These are phyloP conservation scores for Penicillium psychrosexuale DNA, from an alignment of 2,329 filamentous ascomycete genomes.

Conservation along the genomic window DNA sequence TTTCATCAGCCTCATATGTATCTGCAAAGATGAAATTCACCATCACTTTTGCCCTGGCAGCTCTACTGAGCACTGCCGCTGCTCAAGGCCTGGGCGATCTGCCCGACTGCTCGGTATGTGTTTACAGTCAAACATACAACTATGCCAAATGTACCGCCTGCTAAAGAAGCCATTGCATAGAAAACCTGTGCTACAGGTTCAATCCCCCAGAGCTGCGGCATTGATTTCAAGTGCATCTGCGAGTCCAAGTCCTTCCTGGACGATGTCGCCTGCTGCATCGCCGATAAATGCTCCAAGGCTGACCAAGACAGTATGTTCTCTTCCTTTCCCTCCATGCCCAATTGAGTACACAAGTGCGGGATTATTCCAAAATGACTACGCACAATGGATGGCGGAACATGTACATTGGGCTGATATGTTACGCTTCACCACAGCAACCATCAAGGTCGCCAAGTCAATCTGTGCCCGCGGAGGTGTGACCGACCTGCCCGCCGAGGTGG, in stretches of 20 bases:
- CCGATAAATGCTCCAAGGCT: slow-evolving; percentile 38
- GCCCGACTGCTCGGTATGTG: slow-evolving; percentile 57
- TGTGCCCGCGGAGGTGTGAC: slow-evolving; percentile 39
- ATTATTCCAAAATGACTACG: background rate
- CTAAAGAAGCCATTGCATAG: slow-evolving; percentile 20
- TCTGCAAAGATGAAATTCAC: slow-evolving; percentile 49
- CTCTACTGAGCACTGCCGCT: slow-evolving; percentile 48
- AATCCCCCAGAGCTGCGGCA: slow-evolving; percentile 38
- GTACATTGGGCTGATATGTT: background rate
- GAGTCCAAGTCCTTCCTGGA: slow-evolving; percentile 45
- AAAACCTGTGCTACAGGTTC: slow-evolving; percentile 43
- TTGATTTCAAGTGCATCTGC: slow-evolving; percentile 53
- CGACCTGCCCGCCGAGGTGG: slow-evolving; percentile 33
- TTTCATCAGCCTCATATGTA: background rate
- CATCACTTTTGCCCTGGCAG: slow-evolving; percentile 52
- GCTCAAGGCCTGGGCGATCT: slow-evolving; percentile 48
- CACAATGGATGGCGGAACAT: background rate
- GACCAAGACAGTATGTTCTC: slow-evolving; percentile 42
- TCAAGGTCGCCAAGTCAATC: slow-evolving; percentile 38
- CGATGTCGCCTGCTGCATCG: slow-evolving; percentile 52
- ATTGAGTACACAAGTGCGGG: background rate
- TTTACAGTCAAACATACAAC: background rate
- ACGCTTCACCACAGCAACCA: slow-evolving; percentile 25
- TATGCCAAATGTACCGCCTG: background rate
- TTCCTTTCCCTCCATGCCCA: background rate